Base-by-base conservation (phyloP, 2,329 filamentous ascomycete species). In the Aspergillus caelatus region DNA sequence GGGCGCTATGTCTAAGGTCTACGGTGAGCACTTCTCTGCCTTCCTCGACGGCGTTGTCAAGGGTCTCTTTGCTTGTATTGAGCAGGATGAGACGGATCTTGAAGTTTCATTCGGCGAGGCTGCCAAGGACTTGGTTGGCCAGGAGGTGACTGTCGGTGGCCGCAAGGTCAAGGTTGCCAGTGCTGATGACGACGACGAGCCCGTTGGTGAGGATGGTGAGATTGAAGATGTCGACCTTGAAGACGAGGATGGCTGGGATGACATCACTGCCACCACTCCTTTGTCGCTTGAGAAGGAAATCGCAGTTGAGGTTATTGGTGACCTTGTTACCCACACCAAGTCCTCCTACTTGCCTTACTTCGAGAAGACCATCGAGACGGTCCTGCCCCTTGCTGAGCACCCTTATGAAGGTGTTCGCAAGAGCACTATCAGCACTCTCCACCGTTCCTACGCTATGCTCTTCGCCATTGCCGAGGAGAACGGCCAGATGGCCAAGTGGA, bases 231-330 rank as follows among this genome's bases (percentile, higher is more conserved):
- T 89, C 65, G 90, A 91, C 66, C 85, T 90, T 16, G 91, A 93
- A 53, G 90, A 93, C 43, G 91, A 94, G 50, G 92, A 93, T 63
- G 92, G 93, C 65, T 93, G 92, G 86, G 91, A 93, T 71, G 91
- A 93, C 71, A 84, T 96, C 55, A 89, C 88, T 62, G 92, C 92
- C 57, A 91, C 96, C 66, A 96, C 93, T 30, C 93, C 93, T 59
- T 88, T 97, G 61, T 93, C 94, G 28, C 87, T 97, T 72, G 95
- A 98, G 85, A 97, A 98, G 81, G 95, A 99, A 80, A 96, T 98
- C 71, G 94, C 95, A 43, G 88, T 97, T 52, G 95, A 99, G 78
- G 94, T 97, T 7, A 86, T 97, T 41, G 95, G 94, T 68, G 95
- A 99, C 75, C 88, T 99, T 66, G 90, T 98, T 73, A 90, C 91